Evolutionary conservation across 2,329 filamentous ascomycete genomes (phyloP), one percentile per base, ranked within the genome.

Genomic region (Capronia epimyces): DNA sequence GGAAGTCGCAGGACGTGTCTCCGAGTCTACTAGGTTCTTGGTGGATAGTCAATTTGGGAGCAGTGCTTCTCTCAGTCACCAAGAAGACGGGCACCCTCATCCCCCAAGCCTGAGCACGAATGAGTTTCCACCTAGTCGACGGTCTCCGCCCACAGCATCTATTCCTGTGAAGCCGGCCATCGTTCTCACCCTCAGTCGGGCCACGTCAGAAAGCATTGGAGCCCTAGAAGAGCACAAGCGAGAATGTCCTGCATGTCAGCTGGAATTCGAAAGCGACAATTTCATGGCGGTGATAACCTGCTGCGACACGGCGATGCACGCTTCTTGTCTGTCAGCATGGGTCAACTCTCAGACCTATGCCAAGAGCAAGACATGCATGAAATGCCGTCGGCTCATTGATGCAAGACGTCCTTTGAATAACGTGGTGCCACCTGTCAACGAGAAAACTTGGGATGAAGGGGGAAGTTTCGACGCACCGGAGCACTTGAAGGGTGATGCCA

Each of bases 201-300:
- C 54, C 18, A 53, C 54, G 5, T 21, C 39, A 20, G 52, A 53
- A 9, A 50, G 44, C 45, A 55, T 59, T 21, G 43, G 54, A 43
- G 29, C 31, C 2, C 32, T 59, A 36, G 46, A 50, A 8, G 52
- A 57, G 24, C 57, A 57, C 48, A 59, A 57, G 48, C 47, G 44
- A 39, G 57, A 59, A 51, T 59, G 57, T 31, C 57, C 57, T 15
- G 52, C 54, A 15, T 59, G 57, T 42, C 52, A 54, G 37, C 47
- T 59, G 15, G 54, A 59, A 22, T 59, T 59, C 25, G 54, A 55
- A 40, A 42, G 46, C 1, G 46, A 57, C 42, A 49, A 57, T 34
- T 59, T 51, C 47, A 46, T 57, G 49, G 54, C 57, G 10, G 32
- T 55, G 34, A 53, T 59, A 15, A 54, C 45, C 22, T 59, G 57